A percentile compares a stretch with the other conserved stretches of the same genome.
Evolutionary conservation across 106 monocot species (phyloP).

Genomic region (Dendrobium huoshanense): DNA sequence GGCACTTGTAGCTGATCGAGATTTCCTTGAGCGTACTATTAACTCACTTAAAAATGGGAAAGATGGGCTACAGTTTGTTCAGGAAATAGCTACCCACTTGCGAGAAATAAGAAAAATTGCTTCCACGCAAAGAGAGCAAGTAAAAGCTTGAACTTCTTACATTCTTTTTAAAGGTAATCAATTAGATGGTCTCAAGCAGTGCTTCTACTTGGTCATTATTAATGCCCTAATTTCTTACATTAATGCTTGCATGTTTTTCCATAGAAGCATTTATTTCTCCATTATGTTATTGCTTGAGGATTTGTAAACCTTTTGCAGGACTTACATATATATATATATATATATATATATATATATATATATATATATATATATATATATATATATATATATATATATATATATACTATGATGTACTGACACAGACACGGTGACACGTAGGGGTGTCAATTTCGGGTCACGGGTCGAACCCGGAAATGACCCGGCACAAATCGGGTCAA

Average conservation of each 20-base stretch:
- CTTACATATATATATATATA: too few relatives aligned
- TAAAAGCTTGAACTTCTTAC: background rate
- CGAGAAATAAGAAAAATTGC: slow-evolving; percentile 14
- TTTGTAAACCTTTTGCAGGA: too few relatives aligned
- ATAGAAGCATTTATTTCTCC: background rate
- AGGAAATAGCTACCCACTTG: slow-evolving; percentile 19
- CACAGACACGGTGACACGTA: too few relatives aligned
- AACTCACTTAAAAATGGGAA: slow-evolving; percentile 19
- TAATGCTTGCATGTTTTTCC: background rate
- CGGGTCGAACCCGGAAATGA: too few relatives aligned
- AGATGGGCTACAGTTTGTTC: slow-evolving; percentile 16
- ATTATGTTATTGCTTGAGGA: too few relatives aligned
- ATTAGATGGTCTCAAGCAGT: background rate
- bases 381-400: too few relatives aligned
- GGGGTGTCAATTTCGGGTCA: too few relatives aligned
- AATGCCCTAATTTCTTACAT: background rate
- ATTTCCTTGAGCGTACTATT: slow-evolving; percentile 19
- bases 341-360: too few relatives aligned
- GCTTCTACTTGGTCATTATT: background rate
- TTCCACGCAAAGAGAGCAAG: background rate
- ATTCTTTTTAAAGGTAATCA: background rate
- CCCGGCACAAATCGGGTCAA: too few relatives aligned
- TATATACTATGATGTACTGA: too few relatives aligned
- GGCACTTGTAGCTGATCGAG: slow-evolving; percentile 22
- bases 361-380: too few relatives aligned